Conservation (phyloP, 2,329 filamentous ascomycete species). For the Lasiodiplodia sp. region DNA sequence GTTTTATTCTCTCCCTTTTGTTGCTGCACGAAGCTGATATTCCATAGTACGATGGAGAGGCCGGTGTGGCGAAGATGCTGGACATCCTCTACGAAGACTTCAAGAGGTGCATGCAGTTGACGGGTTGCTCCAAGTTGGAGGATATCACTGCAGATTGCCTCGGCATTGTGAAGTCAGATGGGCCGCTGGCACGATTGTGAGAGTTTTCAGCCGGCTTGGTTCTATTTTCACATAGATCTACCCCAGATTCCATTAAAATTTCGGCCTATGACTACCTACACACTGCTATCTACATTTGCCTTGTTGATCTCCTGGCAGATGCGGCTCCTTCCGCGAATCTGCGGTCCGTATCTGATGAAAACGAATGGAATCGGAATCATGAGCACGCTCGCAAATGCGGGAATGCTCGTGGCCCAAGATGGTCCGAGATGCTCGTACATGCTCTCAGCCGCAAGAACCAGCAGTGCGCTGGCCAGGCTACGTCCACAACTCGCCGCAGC, state of each 20-base stretch:
- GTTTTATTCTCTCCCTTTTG: background rate
- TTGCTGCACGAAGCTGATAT: background rate
- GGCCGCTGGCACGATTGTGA: background rate
- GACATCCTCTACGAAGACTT: slow-evolving; percentile 44
- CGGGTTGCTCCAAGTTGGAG: slow-evolving; percentile 45
- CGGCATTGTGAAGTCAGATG: slow-evolving; percentile 35
- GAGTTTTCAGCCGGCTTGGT: too few relatives aligned
- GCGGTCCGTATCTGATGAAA: slow-evolving; percentile 45
- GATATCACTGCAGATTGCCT: slow-evolving; percentile 47
- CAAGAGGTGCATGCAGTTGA: slow-evolving; percentile 49
- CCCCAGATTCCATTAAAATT: too few relatives aligned
- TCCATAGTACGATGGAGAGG: slow-evolving; percentile 32
- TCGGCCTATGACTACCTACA: too few relatives aligned
- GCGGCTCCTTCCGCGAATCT: slow-evolving; percentile 47
- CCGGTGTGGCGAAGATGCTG: slow-evolving; percentile 32
- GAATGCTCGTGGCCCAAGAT: slow-evolving; percentile 40
- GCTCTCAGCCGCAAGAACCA: slow-evolving; percentile 41
- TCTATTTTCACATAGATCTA: too few relatives aligned
- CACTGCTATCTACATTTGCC: background rate
- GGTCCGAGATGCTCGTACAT: slow-evolving; percentile 42
- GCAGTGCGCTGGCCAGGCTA: slow-evolving; percentile 45
- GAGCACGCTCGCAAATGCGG: slow-evolving; percentile 39
- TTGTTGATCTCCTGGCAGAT: slow-evolving; percentile 32
- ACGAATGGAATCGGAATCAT: slow-evolving; percentile 45
- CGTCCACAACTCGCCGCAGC: slow-evolving; percentile 50